Conservation (phyloP, 768 basidiomycete species). For the Auriscalpium microsporum region DNA sequence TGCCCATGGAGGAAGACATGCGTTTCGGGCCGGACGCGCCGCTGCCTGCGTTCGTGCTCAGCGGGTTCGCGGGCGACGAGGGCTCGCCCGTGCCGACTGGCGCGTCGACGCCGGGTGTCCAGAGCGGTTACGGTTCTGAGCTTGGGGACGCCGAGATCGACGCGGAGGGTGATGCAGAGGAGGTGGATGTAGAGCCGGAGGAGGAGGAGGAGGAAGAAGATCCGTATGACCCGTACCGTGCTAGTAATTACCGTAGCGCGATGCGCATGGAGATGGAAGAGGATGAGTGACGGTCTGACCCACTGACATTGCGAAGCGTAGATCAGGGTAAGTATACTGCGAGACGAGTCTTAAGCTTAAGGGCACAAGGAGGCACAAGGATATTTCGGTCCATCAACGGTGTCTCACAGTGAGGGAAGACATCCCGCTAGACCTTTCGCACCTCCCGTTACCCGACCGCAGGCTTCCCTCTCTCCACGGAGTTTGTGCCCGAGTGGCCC, state of each 20-base stretch:
- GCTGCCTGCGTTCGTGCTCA: slow-evolving; percentile 8
- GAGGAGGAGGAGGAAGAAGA: slow-evolving; percentile 11
- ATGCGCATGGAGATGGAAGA: slow-evolving; percentile 14
- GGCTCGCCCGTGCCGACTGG: slow-evolving; percentile 13
- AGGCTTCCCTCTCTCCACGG: too few species aligned
- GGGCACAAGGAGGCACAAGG: too few species aligned
- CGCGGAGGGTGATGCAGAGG: slow-evolving; percentile 8
- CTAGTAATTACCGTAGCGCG: slow-evolving; percentile 6
- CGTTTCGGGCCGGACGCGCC: not conserved
- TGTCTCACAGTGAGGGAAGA: too few species aligned
- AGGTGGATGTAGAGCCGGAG: slow-evolving; percentile 9
- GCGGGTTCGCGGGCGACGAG: slow-evolving; percentile 1
- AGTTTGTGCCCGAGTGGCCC: too few species aligned
- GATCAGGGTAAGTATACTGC: not conserved
- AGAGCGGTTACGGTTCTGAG: slow-evolving; percentile 12
- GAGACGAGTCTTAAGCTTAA: not conserved
- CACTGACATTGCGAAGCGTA: not conserved
- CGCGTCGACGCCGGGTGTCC: slow-evolving; percentile 10
- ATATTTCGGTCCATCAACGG: too few species aligned
- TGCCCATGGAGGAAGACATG: not conserved
- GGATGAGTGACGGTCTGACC: slow-evolving; percentile 3
- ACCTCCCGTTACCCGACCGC: too few species aligned
- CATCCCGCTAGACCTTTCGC: too few species aligned
- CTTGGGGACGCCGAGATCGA: slow-evolving; percentile 6
- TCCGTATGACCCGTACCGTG: slow-evolving; percentile 7